These are phyloP conservation scores for Dactylonectria estremocensis DNA, from an alignment of 2,329 filamentous ascomycete species.

Conservation along the genomic window DNA sequence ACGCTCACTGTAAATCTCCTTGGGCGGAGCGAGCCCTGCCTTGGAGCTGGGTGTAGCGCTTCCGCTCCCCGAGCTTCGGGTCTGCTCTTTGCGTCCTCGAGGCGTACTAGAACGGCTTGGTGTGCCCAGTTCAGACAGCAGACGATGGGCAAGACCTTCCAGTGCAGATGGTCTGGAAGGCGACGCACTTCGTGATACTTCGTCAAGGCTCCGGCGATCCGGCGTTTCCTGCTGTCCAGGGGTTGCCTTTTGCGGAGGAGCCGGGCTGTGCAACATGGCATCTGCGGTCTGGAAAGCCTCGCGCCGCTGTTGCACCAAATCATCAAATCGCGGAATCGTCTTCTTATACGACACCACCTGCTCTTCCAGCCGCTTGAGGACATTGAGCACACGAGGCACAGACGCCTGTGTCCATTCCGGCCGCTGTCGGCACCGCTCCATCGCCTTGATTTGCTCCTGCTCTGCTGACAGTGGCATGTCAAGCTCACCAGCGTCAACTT, in stretches of 20 bases:
- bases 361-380: conserved; percentile 73
- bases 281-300: conserved; percentile 76
- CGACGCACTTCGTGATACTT: conserved; percentile 62
- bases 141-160: conserved; percentile 74
- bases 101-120: conserved; percentile 67
- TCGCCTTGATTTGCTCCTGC: conserved; percentile 58
- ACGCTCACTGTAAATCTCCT: conserved; percentile 60
- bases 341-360: conserved; percentile 75
- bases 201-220: conserved; percentile 62
- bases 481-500: conserved; percentile 42
- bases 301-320: conserved; percentile 76
- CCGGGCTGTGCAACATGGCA: conserved; percentile 58
- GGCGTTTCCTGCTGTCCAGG: conserved; percentile 53
- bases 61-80: conserved; percentile 50
- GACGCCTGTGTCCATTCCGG: conserved; percentile 68
- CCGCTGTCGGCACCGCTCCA: conserved; percentile 67
- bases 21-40: conserved; percentile 57
- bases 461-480: conserved; percentile 43
- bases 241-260: conserved; percentile 48
- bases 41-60: conserved; percentile 51
- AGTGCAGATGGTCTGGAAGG: conserved; percentile 69
- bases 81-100: conserved; percentile 64
- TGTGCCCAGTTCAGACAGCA: conserved; percentile 72
- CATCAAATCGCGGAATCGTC: conserved; percentile 80
- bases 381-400: conserved; percentile 68